Conservation (phyloP, 1,139 yeast species). For the Yamadazyma atmosphaerica region DNA sequence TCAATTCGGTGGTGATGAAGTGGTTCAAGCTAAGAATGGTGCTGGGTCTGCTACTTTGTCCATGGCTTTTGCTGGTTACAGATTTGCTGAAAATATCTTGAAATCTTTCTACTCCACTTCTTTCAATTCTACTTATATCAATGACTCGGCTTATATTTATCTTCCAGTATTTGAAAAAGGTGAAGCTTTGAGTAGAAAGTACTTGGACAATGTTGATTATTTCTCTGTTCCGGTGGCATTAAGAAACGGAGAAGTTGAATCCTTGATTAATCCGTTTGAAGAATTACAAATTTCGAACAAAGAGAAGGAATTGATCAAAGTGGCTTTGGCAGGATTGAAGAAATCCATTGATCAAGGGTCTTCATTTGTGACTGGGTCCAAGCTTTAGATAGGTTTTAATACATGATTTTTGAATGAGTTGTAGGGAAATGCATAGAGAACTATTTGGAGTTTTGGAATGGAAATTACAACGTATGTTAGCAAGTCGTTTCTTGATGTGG, state of each 20-base stretch:
- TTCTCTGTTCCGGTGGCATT: slow-evolving; percentile 64
- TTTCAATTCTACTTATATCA: slow-evolving; percentile 25
- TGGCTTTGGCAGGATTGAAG: slow-evolving; percentile 55
- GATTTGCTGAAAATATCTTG: slow-evolving; percentile 57
- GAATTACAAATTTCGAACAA: slow-evolving; percentile 32
- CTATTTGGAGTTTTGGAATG: no score
- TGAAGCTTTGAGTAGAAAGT: slow-evolving; percentile 37
- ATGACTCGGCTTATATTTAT: slow-evolving; percentile 62
- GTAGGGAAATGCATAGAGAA: no score
- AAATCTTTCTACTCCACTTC: slow-evolving; percentile 38
- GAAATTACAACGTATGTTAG: no score
- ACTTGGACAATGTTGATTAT: slow-evolving; percentile 47
- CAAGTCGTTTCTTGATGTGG: no score
- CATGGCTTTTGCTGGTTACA: slow-evolving; percentile 76
- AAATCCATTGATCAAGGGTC: slow-evolving; percentile 63
- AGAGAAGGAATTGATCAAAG: slow-evolving; percentile 49
- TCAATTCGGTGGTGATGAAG: slow-evolving; percentile 80
- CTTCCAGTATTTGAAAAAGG: slow-evolving; percentile 59
- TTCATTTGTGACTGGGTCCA: slow-evolving; percentile 52
- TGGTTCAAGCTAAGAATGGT: slow-evolving; percentile 74
- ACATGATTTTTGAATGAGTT: not conserved
- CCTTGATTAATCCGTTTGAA: slow-evolving; percentile 47
- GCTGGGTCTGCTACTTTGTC: slow-evolving; percentile 78
- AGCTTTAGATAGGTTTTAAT: slow-evolving; percentile 40
- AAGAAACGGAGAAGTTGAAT: slow-evolving; percentile 48